Evolutionary conservation across 345 rosid species (phyloP), one percentile per base, ranked within the genome.

Genomic region (Gossypium herbaceum): DNA sequence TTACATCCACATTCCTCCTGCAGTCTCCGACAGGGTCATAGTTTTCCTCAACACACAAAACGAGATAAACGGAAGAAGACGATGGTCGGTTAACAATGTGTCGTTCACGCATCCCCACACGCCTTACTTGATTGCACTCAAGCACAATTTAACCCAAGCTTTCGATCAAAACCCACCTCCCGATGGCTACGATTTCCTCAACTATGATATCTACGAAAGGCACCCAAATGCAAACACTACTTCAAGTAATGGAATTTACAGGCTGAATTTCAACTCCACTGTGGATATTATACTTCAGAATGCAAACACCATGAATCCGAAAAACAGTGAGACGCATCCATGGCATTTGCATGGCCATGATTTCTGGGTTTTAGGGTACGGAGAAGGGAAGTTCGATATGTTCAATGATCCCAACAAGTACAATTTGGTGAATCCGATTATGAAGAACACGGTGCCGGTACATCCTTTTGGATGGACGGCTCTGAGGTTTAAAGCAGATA

Each of bases 341-440:
- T 84, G 95, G 98, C 98, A 90, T 83, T 81, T 91, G 2, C 97
- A 91, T 29, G 97, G 97, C 39, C 97, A 91, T 73, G 97, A 91
- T 80, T 93, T 91, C 67, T 93, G 94, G 98, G 94, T 90, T 6
- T 60, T 93, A 0, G 90, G 94, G 0, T 85, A 90, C 2, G 97
- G 97, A 4, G 71, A 62, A 12, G 95, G 97, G 0, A 87, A 91
- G 71, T 93, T 88, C 29, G 79, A 91, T 59, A 52, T 75, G 50
- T 12, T 24, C 10, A 82, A 79, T 11, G 93, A 93, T 60, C 79
- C 85, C 0, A 81, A 69, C 71, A 77, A 78, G 15, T 93, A 80
- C 77, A 91, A 90, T 71, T 69, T 89, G 85, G 87, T 68, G 6
- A 44, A 90, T 68, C 97, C 95, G 13, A 90, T 91, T 1, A 82